These are phyloP conservation scores for Cutaneotrichosporon sp. DNA, from an alignment of 1,284 basidiomycete genomes.

Conservation along the genomic window DNA sequence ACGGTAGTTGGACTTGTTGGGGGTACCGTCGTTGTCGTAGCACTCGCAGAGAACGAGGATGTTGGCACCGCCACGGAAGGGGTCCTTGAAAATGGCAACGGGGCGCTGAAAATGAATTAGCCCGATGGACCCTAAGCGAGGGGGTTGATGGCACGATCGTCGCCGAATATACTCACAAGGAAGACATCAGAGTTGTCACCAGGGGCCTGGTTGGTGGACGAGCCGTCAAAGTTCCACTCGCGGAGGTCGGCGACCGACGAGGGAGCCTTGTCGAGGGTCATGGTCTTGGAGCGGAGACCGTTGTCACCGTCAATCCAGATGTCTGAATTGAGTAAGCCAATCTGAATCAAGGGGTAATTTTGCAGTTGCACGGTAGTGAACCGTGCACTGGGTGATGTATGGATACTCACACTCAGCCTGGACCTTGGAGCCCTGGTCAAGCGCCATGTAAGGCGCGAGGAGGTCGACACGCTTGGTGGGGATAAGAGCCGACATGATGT, in stretches of 20 bases:
- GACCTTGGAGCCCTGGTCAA: constrained; percentile 77
- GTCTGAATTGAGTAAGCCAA: constrained; percentile 54
- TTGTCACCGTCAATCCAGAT: constrained; percentile 93
- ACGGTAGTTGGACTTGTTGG: constrained; percentile 95
- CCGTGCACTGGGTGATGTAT: neutral
- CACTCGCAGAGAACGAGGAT: constrained; percentile 94
- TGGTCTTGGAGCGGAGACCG: constrained; percentile 89
- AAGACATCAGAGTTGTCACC: constrained; percentile 95
- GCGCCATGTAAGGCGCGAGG: constrained; percentile 76
- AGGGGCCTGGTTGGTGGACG: constrained; percentile 93
- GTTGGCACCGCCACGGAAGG: constrained; percentile 98
- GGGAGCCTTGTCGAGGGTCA: constrained; percentile 49
- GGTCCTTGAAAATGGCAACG: constrained; percentile 95
- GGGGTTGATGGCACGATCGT: too few species aligned
- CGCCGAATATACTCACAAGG: constrained; percentile 55
- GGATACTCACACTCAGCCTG: constrained; percentile 85
- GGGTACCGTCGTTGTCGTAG: constrained; percentile 98
- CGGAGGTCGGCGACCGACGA: constrained; percentile 52
- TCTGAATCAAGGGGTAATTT: too few species aligned
- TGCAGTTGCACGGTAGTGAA: too few species aligned
- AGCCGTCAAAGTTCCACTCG: constrained; percentile 99
- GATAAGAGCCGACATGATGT: constrained; percentile 44
- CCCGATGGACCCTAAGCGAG: too few species aligned
- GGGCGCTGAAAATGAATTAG: constrained; percentile 57
- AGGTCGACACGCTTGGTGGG: constrained; percentile 69